phyloP scores from a whole-genome alignment of 257 asterid species.

The Nicotiana tabacum region DNA sequence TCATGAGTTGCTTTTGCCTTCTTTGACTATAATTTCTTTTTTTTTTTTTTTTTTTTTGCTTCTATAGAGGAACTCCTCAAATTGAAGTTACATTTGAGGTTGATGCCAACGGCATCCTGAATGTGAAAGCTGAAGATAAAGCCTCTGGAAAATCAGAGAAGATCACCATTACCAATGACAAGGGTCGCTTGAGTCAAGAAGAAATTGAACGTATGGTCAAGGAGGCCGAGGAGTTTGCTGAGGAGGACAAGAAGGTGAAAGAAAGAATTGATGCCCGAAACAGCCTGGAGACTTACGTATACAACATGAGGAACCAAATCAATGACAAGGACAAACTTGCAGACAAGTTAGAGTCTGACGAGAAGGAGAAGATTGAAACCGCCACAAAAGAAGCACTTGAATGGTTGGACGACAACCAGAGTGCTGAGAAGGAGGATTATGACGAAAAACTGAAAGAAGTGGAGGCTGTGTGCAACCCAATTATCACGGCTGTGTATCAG shows the following conservation, averaged over 20 bases:
- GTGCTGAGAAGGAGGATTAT: constrained; percentile 69
- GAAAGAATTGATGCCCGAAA: constrained; percentile 63
- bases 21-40: not conserved
- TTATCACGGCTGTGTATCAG: constrained; percentile 67
- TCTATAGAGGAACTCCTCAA: constrained; percentile 76
- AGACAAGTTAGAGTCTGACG: constrained; percentile 57
- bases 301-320: constrained; percentile 78
- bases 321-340: constrained; percentile 84
- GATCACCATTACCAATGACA: constrained; percentile 53
- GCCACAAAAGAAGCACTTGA: constrained; percentile 76
- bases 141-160: constrained; percentile 50
- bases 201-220: constrained; percentile 52
- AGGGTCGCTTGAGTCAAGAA: constrained; percentile 52
- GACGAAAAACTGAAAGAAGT: constrained; percentile 83
- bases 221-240: constrained; percentile 59
- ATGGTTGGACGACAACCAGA: constrained; percentile 79
- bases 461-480: constrained; percentile 70
- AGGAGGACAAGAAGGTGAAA: constrained; percentile 49
- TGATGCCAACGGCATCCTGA: constrained; percentile 68
- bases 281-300: constrained; percentile 63
- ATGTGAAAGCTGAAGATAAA: constrained; percentile 59
- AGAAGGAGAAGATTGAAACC: constrained; percentile 69
- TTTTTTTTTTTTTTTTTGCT: not conserved
- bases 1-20: not conserved
- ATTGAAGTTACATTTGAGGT: constrained; percentile 85